Conservation (phyloP, 2,329 filamentous ascomycete species). For the Arthroderma sp. region DNA sequence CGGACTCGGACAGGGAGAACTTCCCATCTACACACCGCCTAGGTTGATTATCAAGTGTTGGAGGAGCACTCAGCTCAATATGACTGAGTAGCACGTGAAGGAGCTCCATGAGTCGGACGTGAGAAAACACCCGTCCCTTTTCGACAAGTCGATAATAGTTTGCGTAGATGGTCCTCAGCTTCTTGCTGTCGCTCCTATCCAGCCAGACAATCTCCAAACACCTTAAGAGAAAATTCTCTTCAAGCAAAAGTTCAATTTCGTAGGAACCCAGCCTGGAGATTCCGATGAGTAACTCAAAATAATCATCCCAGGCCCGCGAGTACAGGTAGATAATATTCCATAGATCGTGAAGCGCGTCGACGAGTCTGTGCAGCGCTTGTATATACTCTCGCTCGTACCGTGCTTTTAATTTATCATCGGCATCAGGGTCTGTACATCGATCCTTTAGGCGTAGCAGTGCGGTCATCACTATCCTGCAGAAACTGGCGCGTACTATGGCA, state of each 20-base stretch:
- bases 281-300: slow-evolving; percentile 56
- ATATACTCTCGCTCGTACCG: slow-evolving; percentile 18
- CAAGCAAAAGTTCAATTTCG: slow-evolving; percentile 48
- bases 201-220: slow-evolving; percentile 48
- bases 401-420: slow-evolving; percentile 13
- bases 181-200: slow-evolving; percentile 38
- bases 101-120: slow-evolving; percentile 30
- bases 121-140: slow-evolving; percentile 34
- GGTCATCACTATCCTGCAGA: slow-evolving; percentile 39
- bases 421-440: slow-evolving; percentile 16
- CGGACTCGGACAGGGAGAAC: slow-evolving; percentile 22
- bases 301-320: slow-evolving; percentile 60
- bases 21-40: slow-evolving; percentile 17
- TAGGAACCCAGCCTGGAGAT: slow-evolving; percentile 50
- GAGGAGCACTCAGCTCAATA: slow-evolving; percentile 24
- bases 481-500: slow-evolving; percentile 40
- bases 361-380: slow-evolving; percentile 19
- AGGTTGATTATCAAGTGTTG: slow-evolving; percentile 16
- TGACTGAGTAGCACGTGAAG: slow-evolving; percentile 25
- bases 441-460: slow-evolving; percentile 42
- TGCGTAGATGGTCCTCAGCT: slow-evolving; percentile 42
- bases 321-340: slow-evolving; percentile 51
- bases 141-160: slow-evolving; percentile 30
- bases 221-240: slow-evolving; percentile 46
- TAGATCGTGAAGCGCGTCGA: slow-evolving; percentile 41